Conservation (phyloP, 2,329 filamentous ascomycete genomes). For the Aureobasidium sp. region DNA sequence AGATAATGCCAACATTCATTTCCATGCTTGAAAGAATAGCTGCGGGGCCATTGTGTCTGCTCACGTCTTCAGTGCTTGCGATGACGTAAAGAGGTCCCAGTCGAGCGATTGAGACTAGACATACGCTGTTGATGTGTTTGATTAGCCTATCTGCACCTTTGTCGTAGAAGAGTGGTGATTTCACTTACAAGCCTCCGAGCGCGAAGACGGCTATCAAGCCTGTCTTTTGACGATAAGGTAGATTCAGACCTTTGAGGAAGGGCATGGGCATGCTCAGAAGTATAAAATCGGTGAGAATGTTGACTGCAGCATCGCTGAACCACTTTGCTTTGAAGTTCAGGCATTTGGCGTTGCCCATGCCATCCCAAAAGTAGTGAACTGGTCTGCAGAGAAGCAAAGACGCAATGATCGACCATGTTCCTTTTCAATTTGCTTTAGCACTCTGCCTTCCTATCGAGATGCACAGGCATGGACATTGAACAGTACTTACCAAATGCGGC, state of each 20-base stretch:
- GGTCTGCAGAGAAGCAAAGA: constrained; percentile 27
- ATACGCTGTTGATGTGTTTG: constrained; percentile 11
- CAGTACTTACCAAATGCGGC: constrained; percentile 22
- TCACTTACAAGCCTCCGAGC: constrained; percentile 27
- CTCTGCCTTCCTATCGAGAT: background rate
- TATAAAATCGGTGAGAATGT: constrained; percentile 29
- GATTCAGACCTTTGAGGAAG: constrained; percentile 26
- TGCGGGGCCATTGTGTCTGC: constrained; percentile 23
- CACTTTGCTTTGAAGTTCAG: constrained; percentile 25
- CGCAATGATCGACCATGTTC: constrained; percentile 28
- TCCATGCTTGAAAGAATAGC: constrained; percentile 24
- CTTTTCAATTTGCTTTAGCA: background rate
- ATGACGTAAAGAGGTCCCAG: constrained; percentile 23
- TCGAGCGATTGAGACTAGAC: constrained; percentile 23
- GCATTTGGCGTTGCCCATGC: constrained; percentile 17
- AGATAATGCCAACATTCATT: constrained; percentile 26
- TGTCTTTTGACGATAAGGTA: constrained; percentile 26
- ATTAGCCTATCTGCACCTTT: background rate
- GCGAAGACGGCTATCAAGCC: constrained; percentile 30
- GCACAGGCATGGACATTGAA: background rate
- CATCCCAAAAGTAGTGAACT: constrained; percentile 27
- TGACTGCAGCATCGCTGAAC: constrained; percentile 27
- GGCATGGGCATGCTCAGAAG: constrained; percentile 29
- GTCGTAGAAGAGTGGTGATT: too few species aligned
- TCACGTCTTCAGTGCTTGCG: constrained; percentile 21